These are phyloP conservation scores for Arabis alpina DNA, from an alignment of 345 rosid species.

Conservation along the genomic window DNA sequence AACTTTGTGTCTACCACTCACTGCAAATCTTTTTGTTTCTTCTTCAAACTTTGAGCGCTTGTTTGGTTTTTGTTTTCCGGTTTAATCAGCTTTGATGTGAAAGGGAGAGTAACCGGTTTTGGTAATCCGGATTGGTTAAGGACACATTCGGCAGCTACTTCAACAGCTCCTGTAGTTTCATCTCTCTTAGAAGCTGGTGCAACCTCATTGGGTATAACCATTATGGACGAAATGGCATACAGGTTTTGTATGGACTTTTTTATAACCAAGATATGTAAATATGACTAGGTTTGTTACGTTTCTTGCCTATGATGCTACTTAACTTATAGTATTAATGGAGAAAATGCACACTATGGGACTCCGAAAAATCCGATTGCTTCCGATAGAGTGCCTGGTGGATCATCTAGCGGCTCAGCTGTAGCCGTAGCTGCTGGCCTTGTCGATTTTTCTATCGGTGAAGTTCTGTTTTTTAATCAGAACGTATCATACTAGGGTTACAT, in stretches of 20 bases:
- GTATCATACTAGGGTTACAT: too few species aligned
- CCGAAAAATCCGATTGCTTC: constrained; percentile 82
- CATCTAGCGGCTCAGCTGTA: constrained; percentile 98
- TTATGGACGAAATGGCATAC: constrained; percentile 98
- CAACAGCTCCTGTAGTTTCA: constrained; percentile 72
- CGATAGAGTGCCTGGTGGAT: constrained; percentile 86
- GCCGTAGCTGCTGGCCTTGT: constrained; percentile 82
- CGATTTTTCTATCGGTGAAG: constrained; percentile 81
- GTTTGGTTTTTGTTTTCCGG: neutral
- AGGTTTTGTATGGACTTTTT: constrained; percentile 45
- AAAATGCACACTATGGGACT: constrained; percentile 84
- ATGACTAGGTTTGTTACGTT: constrained; percentile 21
- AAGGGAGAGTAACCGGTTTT: constrained; percentile 81
- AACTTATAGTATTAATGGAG: constrained; percentile 72
- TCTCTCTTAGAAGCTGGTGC: constrained; percentile 75
- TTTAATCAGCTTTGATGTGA: constrained; percentile 71
- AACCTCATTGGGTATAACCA: constrained; percentile 65
- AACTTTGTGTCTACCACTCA: too few species aligned
- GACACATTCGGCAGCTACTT: constrained; percentile 71
- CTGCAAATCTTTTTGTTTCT: too few species aligned
- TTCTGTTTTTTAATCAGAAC: too few species aligned
- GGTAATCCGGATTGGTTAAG: constrained; percentile 95
- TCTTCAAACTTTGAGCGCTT: too few species aligned
- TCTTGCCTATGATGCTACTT: constrained; percentile 20
- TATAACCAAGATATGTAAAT: neutral